Evolutionary conservation across 2,329 filamentous ascomycete genomes (phyloP).

Genomic region (Ophiognomonia clavigignenti-juglandacearum): DNA sequence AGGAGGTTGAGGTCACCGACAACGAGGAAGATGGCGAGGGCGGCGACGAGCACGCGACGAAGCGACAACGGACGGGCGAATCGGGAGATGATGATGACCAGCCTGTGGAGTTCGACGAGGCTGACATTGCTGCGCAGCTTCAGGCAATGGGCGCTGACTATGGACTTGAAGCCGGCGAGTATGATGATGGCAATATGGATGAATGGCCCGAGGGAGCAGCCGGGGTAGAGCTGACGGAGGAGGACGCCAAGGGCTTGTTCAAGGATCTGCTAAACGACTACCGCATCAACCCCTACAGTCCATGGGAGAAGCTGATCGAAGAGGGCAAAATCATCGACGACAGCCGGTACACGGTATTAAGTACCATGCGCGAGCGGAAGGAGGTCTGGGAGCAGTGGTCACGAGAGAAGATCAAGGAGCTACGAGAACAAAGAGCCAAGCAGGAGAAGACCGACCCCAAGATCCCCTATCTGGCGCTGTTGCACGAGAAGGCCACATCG

Average conservation of each 20-base stretch:
- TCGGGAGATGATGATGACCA: constrained; percentile 32
- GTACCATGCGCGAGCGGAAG: constrained; percentile 74
- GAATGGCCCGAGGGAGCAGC: constrained; percentile 68
- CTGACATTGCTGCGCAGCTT: constrained; percentile 89
- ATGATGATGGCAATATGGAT: constrained; percentile 59
- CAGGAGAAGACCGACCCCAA: constrained; percentile 78
- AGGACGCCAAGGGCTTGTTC: constrained; percentile 75
- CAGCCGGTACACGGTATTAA: constrained; percentile 75
- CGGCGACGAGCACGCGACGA: constrained; percentile 41
- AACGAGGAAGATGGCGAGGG: constrained; percentile 49
- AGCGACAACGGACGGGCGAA: constrained; percentile 43
- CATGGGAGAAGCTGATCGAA: constrained; percentile 87
- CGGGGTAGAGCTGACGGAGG: constrained; percentile 64
- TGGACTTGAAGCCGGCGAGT: constrained; percentile 70
- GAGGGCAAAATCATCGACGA: constrained; percentile 80
- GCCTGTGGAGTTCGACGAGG: constrained; percentile 81
- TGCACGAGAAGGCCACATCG: constrained; percentile 76
- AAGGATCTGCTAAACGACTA: constrained; percentile 81
- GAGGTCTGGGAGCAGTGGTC: constrained; percentile 85
- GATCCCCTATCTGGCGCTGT: constrained; percentile 75
- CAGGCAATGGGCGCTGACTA: constrained; percentile 86
- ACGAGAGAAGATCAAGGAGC: constrained; percentile 65
- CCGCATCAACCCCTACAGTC: constrained; percentile 77
- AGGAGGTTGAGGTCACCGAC: constrained; percentile 67
- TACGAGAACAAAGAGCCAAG: constrained; percentile 67